Percentiles rank a stretch among this genome's conserved stretches.
Conservation (phyloP, 2,329 filamentous ascomycete genomes). For the Fusarium tanahbumbuense region DNA sequence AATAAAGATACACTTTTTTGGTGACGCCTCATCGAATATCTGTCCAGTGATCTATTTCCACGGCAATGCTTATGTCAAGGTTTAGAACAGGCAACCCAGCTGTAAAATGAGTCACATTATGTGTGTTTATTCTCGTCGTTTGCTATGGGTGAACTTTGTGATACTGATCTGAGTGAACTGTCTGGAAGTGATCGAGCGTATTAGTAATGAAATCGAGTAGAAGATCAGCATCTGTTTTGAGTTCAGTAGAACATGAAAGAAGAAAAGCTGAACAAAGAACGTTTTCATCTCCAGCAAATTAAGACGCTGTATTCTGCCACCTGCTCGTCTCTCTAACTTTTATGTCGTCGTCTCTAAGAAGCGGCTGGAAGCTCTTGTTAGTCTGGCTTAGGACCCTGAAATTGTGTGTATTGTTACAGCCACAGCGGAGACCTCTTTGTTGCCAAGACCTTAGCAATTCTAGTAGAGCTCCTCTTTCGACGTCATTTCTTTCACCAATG, state of each 20-base stretch:
- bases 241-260: not conserved
- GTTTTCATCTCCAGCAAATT: not conserved
- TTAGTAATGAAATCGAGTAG: not conserved
- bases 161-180: not conserved
- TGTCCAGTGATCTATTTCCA: not conserved
- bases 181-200: not conserved
- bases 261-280: not conserved
- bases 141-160: not conserved
- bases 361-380: not conserved
- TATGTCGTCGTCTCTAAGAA: not conserved
- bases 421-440: conserved; percentile 9
- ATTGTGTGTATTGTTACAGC: conserved; percentile 14
- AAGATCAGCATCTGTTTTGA: not conserved
- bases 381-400: not conserved
- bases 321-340: not conserved
- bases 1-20: not conserved
- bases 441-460: conserved; percentile 5
- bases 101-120: not conserved
- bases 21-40: not conserved
- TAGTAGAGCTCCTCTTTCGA: conserved; percentile 11
- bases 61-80: not conserved
- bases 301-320: not conserved
- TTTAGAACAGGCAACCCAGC: not conserved
- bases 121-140: not conserved
- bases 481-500: conserved; percentile 12